A percentile compares a stretch with the other conserved stretches of the same genome.
Conservation (phyloP, 2,329 filamentous ascomycete genomes). For the Monosporascus ibericus region DNA sequence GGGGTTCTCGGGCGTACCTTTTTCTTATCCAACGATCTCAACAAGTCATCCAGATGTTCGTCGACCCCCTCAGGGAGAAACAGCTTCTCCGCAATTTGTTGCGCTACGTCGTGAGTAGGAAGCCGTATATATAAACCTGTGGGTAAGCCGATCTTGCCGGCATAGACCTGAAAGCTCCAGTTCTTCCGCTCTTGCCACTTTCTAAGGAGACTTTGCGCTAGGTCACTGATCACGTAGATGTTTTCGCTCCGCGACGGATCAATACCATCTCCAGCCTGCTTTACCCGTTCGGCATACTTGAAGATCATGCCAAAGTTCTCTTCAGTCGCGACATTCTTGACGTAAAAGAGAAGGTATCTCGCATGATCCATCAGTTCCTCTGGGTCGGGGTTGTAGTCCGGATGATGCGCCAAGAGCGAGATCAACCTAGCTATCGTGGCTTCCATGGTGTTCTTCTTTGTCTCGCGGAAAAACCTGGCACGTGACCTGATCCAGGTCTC, state of each 20-base stretch:
- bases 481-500: constrained; percentile 87
- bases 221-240: constrained; percentile 81
- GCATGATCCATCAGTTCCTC: constrained; percentile 75
- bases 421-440: constrained; percentile 75
- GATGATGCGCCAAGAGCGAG: constrained; percentile 86
- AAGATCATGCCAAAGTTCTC: constrained; percentile 84
- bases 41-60: constrained; percentile 65
- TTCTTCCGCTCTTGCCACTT: constrained; percentile 81
- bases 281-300: constrained; percentile 87
- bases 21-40: constrained; percentile 64
- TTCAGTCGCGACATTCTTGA: constrained; percentile 75
- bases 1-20: constrained; percentile 42
- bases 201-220: constrained; percentile 75
- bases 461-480: constrained; percentile 56
- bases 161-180: constrained; percentile 80
- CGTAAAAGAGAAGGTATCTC: constrained; percentile 84
- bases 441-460: constrained; percentile 66
- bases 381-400: constrained; percentile 67
- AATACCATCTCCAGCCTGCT: constrained; percentile 80
- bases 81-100: constrained; percentile 79
- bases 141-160: constrained; percentile 75
- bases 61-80: constrained; percentile 74
- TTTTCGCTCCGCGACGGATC: constrained; percentile 61
- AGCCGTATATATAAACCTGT: constrained; percentile 71
- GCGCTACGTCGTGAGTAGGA: constrained; percentile 69